Conservation (phyloP, 2,329 filamentous ascomycete genomes). For the Aureobasidium pullulans region DNA sequence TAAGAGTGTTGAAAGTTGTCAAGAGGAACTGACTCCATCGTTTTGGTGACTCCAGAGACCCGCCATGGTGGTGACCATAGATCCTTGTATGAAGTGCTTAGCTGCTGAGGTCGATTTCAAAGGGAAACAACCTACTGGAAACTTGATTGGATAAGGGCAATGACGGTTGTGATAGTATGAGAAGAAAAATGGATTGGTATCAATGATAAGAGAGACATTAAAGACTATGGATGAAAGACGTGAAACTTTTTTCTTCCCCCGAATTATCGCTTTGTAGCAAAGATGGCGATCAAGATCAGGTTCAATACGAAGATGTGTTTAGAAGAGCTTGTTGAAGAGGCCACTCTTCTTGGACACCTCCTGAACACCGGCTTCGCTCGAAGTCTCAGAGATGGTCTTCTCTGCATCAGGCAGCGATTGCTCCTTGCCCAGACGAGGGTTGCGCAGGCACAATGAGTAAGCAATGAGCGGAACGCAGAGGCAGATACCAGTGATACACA, state of each 20-base stretch:
- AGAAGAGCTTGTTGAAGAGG: constrained; percentile 3
- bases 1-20: too few species aligned
- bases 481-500: constrained; percentile 46
- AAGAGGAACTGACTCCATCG: too few species aligned
- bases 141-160: too few species aligned
- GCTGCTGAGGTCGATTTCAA: too few species aligned
- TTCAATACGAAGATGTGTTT: not conserved
- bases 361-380: not conserved
- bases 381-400: constrained; percentile 25
- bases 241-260: not conserved
- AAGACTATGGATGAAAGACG: not conserved
- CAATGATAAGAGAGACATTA: not conserved
- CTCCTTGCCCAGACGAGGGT: constrained; percentile 39
- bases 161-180: too few species aligned
- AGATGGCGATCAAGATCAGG: not conserved
- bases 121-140: too few species aligned
- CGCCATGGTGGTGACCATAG: too few species aligned
- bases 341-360: not conserved
- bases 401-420: constrained; percentile 40
- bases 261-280: not conserved
- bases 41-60: too few species aligned
- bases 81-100: too few species aligned
- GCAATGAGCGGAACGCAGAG: constrained; percentile 39
- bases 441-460: constrained; percentile 39
- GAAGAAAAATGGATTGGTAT: not conserved